A percentile compares a stretch with the other conserved stretches of the same genome.
These are phyloP conservation scores for Ceratocystiopsis minuta DNA, from an alignment of 2,329 filamentous ascomycete genomes.

Conservation along the genomic window DNA sequence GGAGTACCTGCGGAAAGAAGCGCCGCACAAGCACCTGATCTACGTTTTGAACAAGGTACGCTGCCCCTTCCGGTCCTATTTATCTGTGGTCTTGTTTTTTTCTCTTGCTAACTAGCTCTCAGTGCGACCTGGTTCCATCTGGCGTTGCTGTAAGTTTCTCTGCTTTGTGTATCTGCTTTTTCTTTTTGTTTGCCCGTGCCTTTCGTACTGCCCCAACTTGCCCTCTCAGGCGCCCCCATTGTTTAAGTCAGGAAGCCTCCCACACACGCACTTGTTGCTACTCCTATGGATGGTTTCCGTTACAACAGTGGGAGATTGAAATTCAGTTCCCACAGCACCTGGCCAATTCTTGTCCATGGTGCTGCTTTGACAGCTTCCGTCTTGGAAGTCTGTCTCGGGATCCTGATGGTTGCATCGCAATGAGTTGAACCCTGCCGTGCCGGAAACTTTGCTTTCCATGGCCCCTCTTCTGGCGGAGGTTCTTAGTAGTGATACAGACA, in stretches of 20 bases:
- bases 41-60: conserved; percentile 62
- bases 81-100: no score
- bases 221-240: conserved; percentile 32
- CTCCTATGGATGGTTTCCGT: conserved; percentile 73
- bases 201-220: conserved; percentile 10
- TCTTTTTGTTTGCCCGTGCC: conserved; percentile 11
- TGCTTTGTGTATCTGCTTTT: background rate
- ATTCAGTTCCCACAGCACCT: conserved; percentile 46
- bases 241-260: conserved; percentile 72
- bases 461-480: conserved; percentile 49
- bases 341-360: conserved; percentile 46
- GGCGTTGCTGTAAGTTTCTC: conserved; percentile 66
- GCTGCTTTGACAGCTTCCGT: conserved; percentile 62
- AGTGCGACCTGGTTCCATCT: conserved; percentile 77
- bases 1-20: conserved; percentile 84
- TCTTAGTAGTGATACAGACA: conserved; percentile 99
- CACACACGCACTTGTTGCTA: conserved; percentile 25
- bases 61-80: no score
- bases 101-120: background rate
- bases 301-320: conserved; percentile 97
- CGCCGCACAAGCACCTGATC: conserved; percentile 71
- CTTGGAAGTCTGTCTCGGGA: conserved; percentile 68
- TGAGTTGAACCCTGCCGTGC: conserved; percentile 84
- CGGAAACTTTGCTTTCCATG: conserved; percentile 22
- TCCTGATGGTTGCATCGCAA: conserved; percentile 60